Base-by-base conservation (phyloP, 176 grass and related monocot genomes). In the Juncus inflexus region DNA sequence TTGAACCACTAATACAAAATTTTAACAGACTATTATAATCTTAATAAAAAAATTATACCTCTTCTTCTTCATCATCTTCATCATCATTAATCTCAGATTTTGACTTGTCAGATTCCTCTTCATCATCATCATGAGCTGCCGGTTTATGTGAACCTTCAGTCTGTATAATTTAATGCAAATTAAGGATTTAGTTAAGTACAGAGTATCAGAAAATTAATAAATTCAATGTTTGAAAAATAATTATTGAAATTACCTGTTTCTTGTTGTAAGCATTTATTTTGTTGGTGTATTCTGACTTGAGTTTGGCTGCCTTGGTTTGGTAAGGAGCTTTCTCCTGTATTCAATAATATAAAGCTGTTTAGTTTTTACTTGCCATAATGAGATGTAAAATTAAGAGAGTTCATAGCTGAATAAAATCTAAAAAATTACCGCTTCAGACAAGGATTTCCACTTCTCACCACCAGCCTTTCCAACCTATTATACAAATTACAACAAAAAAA, bases 81-180 rank as follows among this genome's bases (percentile, higher is more conserved):
- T 95, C 90, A 1, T 96, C 90, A 36, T 90, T 79, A 2, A 96
- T 70, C 76, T 96, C 91, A 0, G 91, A 96, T 67, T 96, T 90
- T 9, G 91, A 96, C 73, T 96, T 96, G 84, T 96, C 91, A 4
- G 91, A 96, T 9, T 96, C 91, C 40, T 92, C 94, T 4, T 99
- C 88, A 3, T 88, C 92, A 0, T 85, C 92, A 1, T 47, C 43
- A 5, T 47, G 43, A 35, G 73, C 82, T n/a, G 78, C 80, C 56
- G 81, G 76, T 79, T 90, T 86, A 43, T 72, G 49, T 4, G 87
- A 70, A 16, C 81, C 77, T 59, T 78, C 77, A 69, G 84, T 82
- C 5, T 67, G 55, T 0, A 70, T 36, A 65, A 77, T 86, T 78
- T 83, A 3, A 54, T 42, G 7, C 13, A 40, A 59, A 40, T 2